Evolutionary conservation across 768 basidiomycete genomes (phyloP).

Genomic region (Xanthoconium stramineum): DNA sequence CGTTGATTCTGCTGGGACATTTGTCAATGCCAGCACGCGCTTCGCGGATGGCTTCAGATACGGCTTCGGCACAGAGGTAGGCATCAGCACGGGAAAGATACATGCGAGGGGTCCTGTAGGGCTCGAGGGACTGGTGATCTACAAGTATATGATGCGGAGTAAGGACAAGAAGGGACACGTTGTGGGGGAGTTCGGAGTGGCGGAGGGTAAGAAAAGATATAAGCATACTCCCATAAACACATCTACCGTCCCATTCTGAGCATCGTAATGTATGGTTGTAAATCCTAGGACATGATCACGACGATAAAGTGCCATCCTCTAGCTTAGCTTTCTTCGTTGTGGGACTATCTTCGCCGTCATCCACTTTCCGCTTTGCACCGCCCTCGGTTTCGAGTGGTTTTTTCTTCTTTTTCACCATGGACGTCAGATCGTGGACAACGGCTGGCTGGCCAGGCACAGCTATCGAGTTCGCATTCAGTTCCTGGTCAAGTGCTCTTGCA

Average conservation of each 20-base stretch:
- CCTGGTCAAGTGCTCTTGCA: conserved; percentile 68
- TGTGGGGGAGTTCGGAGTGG: conserved; percentile 81
- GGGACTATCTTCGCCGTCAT: conserved; percentile 47
- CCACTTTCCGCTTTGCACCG: conserved; percentile 67
- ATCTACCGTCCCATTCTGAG: conserved; percentile 24
- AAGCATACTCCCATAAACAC: conserved; percentile 48
- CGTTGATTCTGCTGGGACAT: conserved; percentile 90
- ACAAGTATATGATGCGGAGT: conserved; percentile 93
- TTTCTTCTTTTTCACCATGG: conserved; percentile 88
- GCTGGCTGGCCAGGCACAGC: conserved; percentile 34
- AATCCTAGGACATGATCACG: conserved; percentile 11
- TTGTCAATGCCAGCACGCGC: conserved; percentile 91
- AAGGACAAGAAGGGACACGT: conserved; percentile 70
- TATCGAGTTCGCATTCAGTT: conserved; percentile 50
- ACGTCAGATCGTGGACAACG: conserved; percentile 78
- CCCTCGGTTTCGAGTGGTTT: conserved; percentile 35
- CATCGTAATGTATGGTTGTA: not conserved
- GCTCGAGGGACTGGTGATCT: conserved; percentile 87
- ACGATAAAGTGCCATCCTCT: conserved; percentile 32
- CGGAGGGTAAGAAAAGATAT: conserved; percentile 66
- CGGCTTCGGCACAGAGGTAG: conserved; percentile 97
- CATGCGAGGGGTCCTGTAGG: conserved; percentile 97
- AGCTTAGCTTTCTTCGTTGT: conserved; percentile 62
- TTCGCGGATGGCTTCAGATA: conserved; percentile 97
- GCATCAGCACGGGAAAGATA: conserved; percentile 94